Conservation (phyloP, 257 asterid species). For the Anisodus tanguticus region DNA sequence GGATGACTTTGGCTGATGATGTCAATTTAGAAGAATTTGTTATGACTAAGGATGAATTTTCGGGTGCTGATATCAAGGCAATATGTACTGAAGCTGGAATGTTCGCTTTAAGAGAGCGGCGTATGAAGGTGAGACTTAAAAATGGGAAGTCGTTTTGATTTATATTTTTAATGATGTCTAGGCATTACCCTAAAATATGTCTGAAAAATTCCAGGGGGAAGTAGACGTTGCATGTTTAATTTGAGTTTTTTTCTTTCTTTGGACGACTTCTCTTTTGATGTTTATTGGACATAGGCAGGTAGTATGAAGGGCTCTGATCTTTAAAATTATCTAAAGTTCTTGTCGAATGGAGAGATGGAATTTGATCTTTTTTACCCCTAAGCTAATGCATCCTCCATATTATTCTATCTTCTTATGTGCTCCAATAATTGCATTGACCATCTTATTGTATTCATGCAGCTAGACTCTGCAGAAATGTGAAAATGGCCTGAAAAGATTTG, state of each 20-base stretch:
- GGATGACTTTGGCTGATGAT: slow-evolving; percentile 55
- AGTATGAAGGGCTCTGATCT: not conserved
- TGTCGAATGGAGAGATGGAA: not conserved
- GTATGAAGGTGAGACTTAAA: not conserved
- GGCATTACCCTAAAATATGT: not conserved
- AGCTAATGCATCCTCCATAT: not conserved
- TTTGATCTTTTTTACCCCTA: not conserved
- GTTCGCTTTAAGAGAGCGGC: no score
- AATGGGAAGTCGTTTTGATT: not conserved
- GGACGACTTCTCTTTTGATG: not conserved
- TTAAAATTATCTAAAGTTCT: not conserved
- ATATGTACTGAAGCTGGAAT: no score
- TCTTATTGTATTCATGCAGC: not conserved
- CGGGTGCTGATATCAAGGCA: no score
- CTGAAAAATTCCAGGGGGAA: not conserved
- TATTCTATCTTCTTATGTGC: not conserved
- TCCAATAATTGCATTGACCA: not conserved
- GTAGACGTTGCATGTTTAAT: not conserved
- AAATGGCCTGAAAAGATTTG: not conserved
- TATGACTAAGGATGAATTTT: no score
- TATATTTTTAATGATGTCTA: not conserved
- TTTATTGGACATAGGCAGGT: not conserved
- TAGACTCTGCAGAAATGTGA: not conserved
- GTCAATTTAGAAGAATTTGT: no score
- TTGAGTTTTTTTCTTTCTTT: slow-evolving; percentile 27